Conservation (phyloP, 1,139 yeast species). For the Pichia sp. region DNA sequence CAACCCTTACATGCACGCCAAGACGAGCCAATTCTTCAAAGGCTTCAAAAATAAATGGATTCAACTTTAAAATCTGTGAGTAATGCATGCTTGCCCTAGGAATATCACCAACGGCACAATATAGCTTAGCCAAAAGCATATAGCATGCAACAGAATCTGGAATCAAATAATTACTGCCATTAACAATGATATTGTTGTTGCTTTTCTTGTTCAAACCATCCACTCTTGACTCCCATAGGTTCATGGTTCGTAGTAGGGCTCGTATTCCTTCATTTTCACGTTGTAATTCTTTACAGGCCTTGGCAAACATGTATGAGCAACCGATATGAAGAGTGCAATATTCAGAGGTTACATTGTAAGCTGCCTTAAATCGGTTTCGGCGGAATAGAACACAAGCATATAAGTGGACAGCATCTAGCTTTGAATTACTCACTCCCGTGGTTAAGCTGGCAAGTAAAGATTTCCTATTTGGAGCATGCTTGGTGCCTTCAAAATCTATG, state of each 20-base stretch:
- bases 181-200: slow-evolving; percentile 4
- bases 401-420: slow-evolving; percentile 56
- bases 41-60: slow-evolving; percentile 86
- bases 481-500: slow-evolving; percentile 3
- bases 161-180: slow-evolving; percentile 25
- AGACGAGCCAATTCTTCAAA: slow-evolving; percentile 69
- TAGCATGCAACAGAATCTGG: slow-evolving; percentile 69
- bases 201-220: not conserved
- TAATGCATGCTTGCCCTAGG: slow-evolving; percentile 65
- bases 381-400: slow-evolving; percentile 60
- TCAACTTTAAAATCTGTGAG: slow-evolving; percentile 61
- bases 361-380: slow-evolving; percentile 54
- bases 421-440: slow-evolving; percentile 16
- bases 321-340: slow-evolving; percentile 50
- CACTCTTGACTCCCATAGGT: slow-evolving; percentile 30
- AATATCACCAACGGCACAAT: slow-evolving; percentile 52
- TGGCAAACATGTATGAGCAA: slow-evolving; percentile 66
- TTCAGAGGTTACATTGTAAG: slow-evolving; percentile 45
- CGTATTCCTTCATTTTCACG: slow-evolving; percentile 60
- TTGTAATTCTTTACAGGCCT: slow-evolving; percentile 55
- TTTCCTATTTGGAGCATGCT: not conserved
- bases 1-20: slow-evolving; percentile 64
- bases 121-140: slow-evolving; percentile 68
- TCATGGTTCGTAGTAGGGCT: slow-evolving; percentile 45
- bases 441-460: not conserved